Evolutionary conservation across 2,329 filamentous ascomycete species (phyloP).

Genomic region (Sarocladiaceae sp.): DNA sequence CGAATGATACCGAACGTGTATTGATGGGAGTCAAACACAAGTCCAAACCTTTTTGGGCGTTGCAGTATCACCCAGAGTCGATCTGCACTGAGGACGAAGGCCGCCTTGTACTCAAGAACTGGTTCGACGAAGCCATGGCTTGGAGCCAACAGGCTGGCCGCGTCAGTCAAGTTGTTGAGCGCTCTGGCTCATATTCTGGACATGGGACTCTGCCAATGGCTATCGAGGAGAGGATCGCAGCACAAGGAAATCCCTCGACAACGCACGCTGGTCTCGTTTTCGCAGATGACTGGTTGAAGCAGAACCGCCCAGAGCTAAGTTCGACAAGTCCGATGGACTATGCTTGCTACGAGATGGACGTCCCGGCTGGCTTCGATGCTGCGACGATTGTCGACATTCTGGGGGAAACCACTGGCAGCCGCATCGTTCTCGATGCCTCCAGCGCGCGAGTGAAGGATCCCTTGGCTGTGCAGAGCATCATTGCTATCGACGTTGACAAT

Average conservation of each 20-base stretch:
- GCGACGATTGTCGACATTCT: conserved; percentile 53
- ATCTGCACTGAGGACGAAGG: conserved; percentile 72
- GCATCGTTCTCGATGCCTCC: conserved; percentile 57
- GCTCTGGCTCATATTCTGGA: not conserved
- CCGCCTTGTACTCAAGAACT: conserved; percentile 63
- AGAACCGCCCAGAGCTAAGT: conserved; percentile 16
- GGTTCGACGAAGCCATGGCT: conserved; percentile 62
- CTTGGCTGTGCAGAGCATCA: conserved; percentile 62
- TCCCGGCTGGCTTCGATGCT: conserved; percentile 43
- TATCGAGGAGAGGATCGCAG: not conserved
- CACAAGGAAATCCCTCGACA: not conserved
- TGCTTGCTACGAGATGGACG: conserved; percentile 34
- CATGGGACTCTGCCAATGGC: not conserved
- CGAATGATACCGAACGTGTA: conserved; percentile 43
- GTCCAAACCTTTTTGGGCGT: conserved; percentile 71
- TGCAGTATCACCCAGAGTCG: conserved; percentile 91
- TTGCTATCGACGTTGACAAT: conserved; percentile 60
- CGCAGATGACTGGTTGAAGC: conserved; percentile 11
- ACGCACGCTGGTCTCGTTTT: not conserved
- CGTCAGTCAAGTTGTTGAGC: conserved; percentile 5
- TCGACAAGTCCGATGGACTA: conserved; percentile 29
- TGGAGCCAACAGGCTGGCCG: conserved; percentile 48
- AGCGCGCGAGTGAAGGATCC: conserved; percentile 43
- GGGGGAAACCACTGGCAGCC: conserved; percentile 34
- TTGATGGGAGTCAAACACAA: conserved; percentile 75